Evolutionary conservation across 2,329 filamentous ascomycete species (phyloP).

Genomic region (Zymoseptoria tritici): DNA sequence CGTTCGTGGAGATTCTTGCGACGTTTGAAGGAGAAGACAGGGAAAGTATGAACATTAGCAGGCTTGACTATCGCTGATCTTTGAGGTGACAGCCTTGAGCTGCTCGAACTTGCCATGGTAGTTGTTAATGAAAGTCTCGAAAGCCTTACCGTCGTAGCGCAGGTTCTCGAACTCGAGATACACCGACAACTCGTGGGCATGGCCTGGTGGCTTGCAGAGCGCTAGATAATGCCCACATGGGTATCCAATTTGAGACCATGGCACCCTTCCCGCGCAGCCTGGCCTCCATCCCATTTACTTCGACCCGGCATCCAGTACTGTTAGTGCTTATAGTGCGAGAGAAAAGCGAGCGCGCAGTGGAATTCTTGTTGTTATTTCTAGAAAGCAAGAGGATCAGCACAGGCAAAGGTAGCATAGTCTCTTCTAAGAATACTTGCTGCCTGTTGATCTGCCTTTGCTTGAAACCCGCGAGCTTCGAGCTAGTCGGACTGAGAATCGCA

Average conservation of each 20-base stretch:
- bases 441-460: slow-evolving; percentile 74
- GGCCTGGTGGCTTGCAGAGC: too few relatives aligned
- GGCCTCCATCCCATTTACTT: slow-evolving; percentile 3
- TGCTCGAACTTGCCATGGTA: too few relatives aligned
- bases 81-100: too few relatives aligned
- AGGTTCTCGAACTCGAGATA: too few relatives aligned
- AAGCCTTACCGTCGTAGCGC: too few relatives aligned
- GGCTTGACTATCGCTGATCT: too few relatives aligned
- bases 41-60: too few relatives aligned
- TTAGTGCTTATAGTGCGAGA: slow-evolving; percentile 17
- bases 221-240: not conserved
- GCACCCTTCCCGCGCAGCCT: not conserved
- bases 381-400: not conserved
- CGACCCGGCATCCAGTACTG: slow-evolving; percentile 7
- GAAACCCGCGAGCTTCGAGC: slow-evolving; percentile 48
- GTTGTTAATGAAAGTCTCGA: too few relatives aligned
- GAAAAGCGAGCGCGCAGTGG: slow-evolving; percentile 18
- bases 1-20: too few relatives aligned
- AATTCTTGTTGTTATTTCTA: slow-evolving; percentile 13
- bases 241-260: not conserved
- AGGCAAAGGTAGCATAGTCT: not conserved
- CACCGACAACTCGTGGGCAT: too few relatives aligned
- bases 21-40: too few relatives aligned
- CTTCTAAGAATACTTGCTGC: slow-evolving; percentile 28
- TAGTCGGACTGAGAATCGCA: too few relatives aligned